phyloP scores from a whole-genome alignment of 306 rosid species.

The Psophocarpus tetragonolobus region DNA sequence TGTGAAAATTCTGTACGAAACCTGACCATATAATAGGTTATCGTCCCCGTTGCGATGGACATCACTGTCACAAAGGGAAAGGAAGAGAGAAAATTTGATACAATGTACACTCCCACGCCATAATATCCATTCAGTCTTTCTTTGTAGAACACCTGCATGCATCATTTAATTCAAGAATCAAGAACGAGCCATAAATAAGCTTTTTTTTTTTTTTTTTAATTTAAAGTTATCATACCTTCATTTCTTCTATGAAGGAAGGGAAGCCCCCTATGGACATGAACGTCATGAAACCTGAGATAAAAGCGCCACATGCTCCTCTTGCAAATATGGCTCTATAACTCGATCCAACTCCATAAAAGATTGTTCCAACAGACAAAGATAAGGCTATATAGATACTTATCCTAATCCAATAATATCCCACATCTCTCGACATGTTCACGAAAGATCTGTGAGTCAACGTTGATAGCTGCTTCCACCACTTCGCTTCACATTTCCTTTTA shows the following conservation, averaged over 20 bases:
- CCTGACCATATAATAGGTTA: slow-evolving; percentile 81
- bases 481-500: slow-evolving; percentile 55
- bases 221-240: slow-evolving; percentile 85
- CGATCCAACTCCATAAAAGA: slow-evolving; percentile 68
- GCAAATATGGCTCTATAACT: slow-evolving; percentile 67
- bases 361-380: slow-evolving; percentile 74
- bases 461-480: slow-evolving; percentile 85
- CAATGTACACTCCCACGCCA: slow-evolving; percentile 65
- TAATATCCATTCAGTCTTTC: slow-evolving; percentile 80
- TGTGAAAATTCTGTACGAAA: slow-evolving; percentile 57
- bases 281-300: slow-evolving; percentile 88
- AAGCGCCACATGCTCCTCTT: slow-evolving; percentile 87
- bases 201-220: too few relatives aligned
- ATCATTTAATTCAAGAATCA: too few relatives aligned
- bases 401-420: slow-evolving; percentile 94
- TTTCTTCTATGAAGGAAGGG: slow-evolving; percentile 94
- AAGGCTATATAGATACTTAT: slow-evolving; percentile 55
- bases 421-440: slow-evolving; percentile 86
- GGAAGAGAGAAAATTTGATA: slow-evolving; percentile 83
- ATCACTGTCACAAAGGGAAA: slow-evolving; percentile 73
- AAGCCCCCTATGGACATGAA: slow-evolving; percentile 96
- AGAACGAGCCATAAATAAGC: too few relatives aligned
- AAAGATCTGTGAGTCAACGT: slow-evolving; percentile 74
- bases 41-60: slow-evolving; percentile 69
- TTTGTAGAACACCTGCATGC: slow-evolving; percentile 69